Conservation (phyloP, 352 stramenopile species). For the Pythium apleroticum region DNA sequence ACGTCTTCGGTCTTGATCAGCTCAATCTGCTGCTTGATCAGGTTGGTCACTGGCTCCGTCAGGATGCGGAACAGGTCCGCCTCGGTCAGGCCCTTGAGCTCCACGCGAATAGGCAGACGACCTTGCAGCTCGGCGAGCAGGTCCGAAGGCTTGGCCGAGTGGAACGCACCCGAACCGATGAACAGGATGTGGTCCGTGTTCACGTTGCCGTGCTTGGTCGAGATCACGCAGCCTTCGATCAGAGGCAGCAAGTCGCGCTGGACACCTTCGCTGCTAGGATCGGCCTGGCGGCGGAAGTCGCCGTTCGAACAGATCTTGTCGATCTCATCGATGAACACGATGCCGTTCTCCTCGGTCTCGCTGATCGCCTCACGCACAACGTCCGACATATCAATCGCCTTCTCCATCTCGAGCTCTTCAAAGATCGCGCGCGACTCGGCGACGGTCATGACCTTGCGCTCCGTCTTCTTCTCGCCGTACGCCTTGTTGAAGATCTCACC, state of each 20-base stretch:
- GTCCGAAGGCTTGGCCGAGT: slow-evolving; percentile 97
- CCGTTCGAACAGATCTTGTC: slow-evolving; percentile 99
- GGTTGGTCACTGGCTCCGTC: slow-evolving; percentile 98
- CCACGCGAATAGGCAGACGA: slow-evolving; percentile 97
- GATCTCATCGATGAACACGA: slow-evolving; percentile 99
- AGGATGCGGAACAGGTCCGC: slow-evolving; percentile 99
- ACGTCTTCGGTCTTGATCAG: slow-evolving; percentile 97
- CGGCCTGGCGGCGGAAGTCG: slow-evolving; percentile 91
- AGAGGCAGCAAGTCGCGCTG: slow-evolving; percentile 98
- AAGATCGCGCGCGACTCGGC: slow-evolving; percentile 93
- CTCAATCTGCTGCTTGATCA: slow-evolving; percentile 98
- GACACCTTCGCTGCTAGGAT: slow-evolving; percentile 98
- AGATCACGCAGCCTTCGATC: slow-evolving; percentile 97
- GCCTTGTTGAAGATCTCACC: slow-evolving; percentile 69
- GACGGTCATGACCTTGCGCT: slow-evolving; percentile 94
- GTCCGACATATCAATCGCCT: slow-evolving; percentile 90
- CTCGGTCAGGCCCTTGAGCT: slow-evolving; percentile 98
- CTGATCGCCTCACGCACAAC: slow-evolving; percentile 82
- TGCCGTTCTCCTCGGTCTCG: slow-evolving; percentile 98
- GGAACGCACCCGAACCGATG: slow-evolving; percentile 97
- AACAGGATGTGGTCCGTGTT: slow-evolving; percentile 99
- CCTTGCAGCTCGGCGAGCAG: slow-evolving; percentile 98
- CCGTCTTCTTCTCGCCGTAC: slow-evolving; percentile 82
- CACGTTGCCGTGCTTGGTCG: slow-evolving; percentile 99
- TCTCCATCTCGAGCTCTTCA: slow-evolving; percentile 96